These are phyloP conservation scores for Alternaria solani DNA, from an alignment of 2,329 filamentous ascomycete species.

Conservation along the genomic window DNA sequence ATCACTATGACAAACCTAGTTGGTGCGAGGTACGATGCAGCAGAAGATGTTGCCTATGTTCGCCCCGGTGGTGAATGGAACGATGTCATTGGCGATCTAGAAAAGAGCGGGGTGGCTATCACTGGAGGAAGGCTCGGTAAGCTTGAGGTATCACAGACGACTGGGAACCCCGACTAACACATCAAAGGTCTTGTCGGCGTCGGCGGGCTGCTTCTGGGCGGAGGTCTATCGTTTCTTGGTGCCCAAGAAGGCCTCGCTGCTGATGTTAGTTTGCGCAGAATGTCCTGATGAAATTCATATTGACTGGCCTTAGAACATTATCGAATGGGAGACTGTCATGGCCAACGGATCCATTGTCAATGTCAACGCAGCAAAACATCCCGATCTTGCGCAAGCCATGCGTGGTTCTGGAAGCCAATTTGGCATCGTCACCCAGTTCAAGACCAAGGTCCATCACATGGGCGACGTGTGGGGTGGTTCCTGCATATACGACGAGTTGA, in stretches of 20 bases:
- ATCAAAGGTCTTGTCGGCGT: slow-evolving; percentile 32
- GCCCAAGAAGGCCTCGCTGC: slow-evolving; percentile 36
- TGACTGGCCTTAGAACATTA: slow-evolving; percentile 32
- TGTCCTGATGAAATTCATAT: background rate
- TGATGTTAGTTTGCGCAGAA: slow-evolving; percentile 27
- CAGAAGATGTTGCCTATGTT: slow-evolving; percentile 48
- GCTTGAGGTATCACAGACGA: background rate
- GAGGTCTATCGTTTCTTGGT: slow-evolving; percentile 35
- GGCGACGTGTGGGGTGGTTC: slow-evolving; percentile 52
- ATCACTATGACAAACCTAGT: slow-evolving; percentile 48
- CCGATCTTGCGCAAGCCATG: slow-evolving; percentile 47
- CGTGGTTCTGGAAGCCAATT: slow-evolving; percentile 37
- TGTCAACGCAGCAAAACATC: slow-evolving; percentile 32
- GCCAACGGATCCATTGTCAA: slow-evolving; percentile 41
- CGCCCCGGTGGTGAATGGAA: slow-evolving; percentile 54
- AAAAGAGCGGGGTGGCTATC: slow-evolving; percentile 47
- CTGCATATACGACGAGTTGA: slow-evolving; percentile 41
- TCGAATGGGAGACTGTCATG: slow-evolving; percentile 44
- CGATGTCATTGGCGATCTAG: slow-evolving; percentile 48
- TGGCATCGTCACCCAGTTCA: slow-evolving; percentile 41
- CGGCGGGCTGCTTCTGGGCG: slow-evolving; percentile 28
- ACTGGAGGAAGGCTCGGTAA: slow-evolving; percentile 37
- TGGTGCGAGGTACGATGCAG: slow-evolving; percentile 48
- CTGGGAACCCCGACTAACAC: slow-evolving; percentile 1
- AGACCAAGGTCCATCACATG: slow-evolving; percentile 30